Base-by-base conservation (phyloP, 805 yeast species). In the Starmerella stigmatis region DNA sequence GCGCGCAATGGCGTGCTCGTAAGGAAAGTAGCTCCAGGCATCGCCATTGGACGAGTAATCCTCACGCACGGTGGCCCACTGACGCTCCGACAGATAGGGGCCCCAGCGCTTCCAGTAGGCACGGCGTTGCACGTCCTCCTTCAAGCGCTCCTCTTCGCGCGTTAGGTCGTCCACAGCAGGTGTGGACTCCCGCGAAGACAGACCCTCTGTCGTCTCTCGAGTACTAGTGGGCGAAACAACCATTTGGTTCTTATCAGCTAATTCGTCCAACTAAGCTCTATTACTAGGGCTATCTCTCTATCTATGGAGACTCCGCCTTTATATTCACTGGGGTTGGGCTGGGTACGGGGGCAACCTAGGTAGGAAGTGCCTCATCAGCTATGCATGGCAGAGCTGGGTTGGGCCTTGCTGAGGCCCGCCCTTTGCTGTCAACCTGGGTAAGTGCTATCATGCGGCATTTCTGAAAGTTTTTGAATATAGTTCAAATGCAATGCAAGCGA, bases 21-120 rank as follows among this genome's bases (percentile, higher is more conserved):
- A 86, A 7, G 94, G 84, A 64, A 86, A 86, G 55, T 77, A 76
- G 30, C 76, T 71, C 96, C 96, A 86, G 3, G 95, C 95, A 55
- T 86, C 86, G 34, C 96, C 96, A 54, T 78, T 74, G 41, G 64
- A 69, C 0, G 94, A 81, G 63, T 86, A 86, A 60, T 86, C 96
- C 64, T 86, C 96, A 49, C 96, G 69, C 8, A 65, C 69, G 2
- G 69, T 65, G 17, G 69, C 69, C 94, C 94, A 84, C 53, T 83
- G 85, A 43, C 96, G 73, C 63, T 88, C 96, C 41, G 86, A 76
- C 39, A 86, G 71, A 58, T 85, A 86, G 3, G 94, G 86, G 7
- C 96, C 96, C 94, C 95, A 86, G 49, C 82, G 72, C 56, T 79
- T 75, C 86, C 92, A 84, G 62, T 81, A 80, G 62, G 76, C 45